Evolutionary conservation across 192 early-diverging fungal genomes (phyloP), one percentile per base, ranked within the genome.

Genomic region (Mortierella claussenii): DNA sequence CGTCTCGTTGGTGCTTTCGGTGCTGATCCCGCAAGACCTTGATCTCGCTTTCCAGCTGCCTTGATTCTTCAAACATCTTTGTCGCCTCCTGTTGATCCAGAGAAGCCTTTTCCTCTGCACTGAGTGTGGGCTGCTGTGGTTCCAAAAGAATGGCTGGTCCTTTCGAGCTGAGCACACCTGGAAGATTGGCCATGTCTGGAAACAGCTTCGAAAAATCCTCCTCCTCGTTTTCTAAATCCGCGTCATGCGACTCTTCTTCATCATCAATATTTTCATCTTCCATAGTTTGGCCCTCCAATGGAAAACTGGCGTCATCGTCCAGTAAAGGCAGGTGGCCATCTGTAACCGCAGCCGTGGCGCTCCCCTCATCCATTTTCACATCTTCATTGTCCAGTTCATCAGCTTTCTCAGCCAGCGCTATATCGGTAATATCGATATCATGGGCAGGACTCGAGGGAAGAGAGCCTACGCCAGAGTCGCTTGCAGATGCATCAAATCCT

Each of bases 1-100:
- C 83, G 51, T 86, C 81, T 12, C 90, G 68, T 57, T 84, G 82
- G 18, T 90, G 84, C 26, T 82, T 81, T 9, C 82, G 75, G 48
- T 82, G 83, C 42, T 88, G 70, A 21, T 76, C 51, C 10, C 81
- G 70, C 4, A 94, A 64, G 1, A 48, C 48, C 23, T 82, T 68
- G 57, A 91, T 69, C 50, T 91, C 89, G 18, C 80, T 49, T 28
- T 86, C 56, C 1, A 92, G 65, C 52, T 86, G 80, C 33, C 51
- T 68, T 59, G 36, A 88, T 69, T 51, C 66, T 46, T 53, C 61
- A 17, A 31, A 83, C 51, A 68, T 86, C 69, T 33, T 83, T 61
- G 26, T 70, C 20, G 58, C 58, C 1, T 62, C 73, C 34, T 76
- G 56, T 27, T 67, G 32, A 1, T 76, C 65, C 23, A 55, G 21